Conservation (phyloP, 768 basidiomycete genomes). For the Kwoniella dejecticola region DNA sequence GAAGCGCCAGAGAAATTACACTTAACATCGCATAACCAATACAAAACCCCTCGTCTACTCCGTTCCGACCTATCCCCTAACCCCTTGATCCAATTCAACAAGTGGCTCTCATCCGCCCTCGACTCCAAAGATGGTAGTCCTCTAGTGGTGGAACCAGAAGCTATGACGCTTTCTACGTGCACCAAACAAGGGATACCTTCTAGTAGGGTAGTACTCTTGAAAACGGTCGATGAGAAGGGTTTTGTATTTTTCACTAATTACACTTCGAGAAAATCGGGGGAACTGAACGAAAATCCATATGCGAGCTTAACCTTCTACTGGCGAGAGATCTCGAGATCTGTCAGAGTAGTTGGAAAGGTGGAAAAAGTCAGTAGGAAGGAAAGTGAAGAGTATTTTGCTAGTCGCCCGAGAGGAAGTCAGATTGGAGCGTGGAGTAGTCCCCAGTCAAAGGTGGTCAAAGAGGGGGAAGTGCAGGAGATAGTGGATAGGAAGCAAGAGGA, state of each 20-base stretch:
- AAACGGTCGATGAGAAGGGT: constrained; percentile 76
- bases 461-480: constrained; percentile 68
- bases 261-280: constrained; percentile 83
- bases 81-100: constrained; percentile 81
- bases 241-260: constrained; percentile 99
- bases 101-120: constrained; percentile 69
- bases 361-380: constrained; percentile 75
- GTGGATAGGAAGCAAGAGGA: constrained; percentile 64
- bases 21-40: constrained; percentile 75
- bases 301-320: constrained; percentile 89
- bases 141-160: constrained; percentile 80
- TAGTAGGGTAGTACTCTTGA: constrained; percentile 85
- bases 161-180: constrained; percentile 70
- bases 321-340: constrained; percentile 76
- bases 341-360: constrained; percentile 80
- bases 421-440: constrained; percentile 92
- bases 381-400: constrained; percentile 78
- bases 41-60: constrained; percentile 67
- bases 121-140: constrained; percentile 52
- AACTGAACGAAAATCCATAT: constrained; percentile 73
- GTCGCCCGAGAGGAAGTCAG: constrained; percentile 77
- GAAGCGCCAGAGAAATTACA: constrained; percentile 34
- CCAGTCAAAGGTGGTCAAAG: constrained; percentile 76
- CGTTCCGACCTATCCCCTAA: constrained; percentile 65
- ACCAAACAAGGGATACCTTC: constrained; percentile 69